Conservation (phyloP, 2,329 filamentous ascomycete genomes). For the Exophiala dermatitidis region DNA sequence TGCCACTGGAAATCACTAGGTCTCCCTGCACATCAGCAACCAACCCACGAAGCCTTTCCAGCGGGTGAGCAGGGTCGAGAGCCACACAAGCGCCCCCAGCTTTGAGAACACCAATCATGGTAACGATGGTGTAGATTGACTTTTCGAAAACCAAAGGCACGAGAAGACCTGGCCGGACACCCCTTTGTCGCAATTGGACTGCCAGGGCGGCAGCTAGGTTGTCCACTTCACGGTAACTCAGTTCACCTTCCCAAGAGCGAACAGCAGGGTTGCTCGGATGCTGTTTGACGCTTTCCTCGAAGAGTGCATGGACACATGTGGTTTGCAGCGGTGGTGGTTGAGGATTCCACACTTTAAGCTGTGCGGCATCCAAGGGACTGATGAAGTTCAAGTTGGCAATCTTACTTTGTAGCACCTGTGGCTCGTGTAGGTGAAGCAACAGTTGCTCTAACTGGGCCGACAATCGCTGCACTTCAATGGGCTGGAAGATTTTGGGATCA, state of each 20-base stretch:
- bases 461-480: no score
- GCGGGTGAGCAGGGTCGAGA: conserved; percentile 37
- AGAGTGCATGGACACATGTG: background rate
- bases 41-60: conserved; percentile 32
- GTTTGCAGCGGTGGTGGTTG: background rate
- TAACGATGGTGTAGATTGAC: conserved; percentile 38
- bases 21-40: no score
- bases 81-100: conserved; percentile 39
- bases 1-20: no score
- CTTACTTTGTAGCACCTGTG: no score
- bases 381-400: background rate
- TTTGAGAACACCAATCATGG: conserved; percentile 38
- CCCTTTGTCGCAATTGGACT: conserved; percentile 33
- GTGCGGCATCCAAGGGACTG: background rate
- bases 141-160: conserved; percentile 40
- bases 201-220: conserved; percentile 31
- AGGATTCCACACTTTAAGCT: background rate
- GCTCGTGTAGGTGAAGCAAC: no score
- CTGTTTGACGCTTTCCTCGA: background rate
- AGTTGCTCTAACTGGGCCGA: no score
- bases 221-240: conserved; percentile 35
- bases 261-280: background rate
- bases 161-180: conserved; percentile 36
- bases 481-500: no score
- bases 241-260: conserved; percentile 34